Percentiles rank a stretch among this genome's conserved stretches.
These are phyloP conservation scores for Phylloporus sp. DNA, from an alignment of 768 basidiomycete species.

Conservation along the genomic window DNA sequence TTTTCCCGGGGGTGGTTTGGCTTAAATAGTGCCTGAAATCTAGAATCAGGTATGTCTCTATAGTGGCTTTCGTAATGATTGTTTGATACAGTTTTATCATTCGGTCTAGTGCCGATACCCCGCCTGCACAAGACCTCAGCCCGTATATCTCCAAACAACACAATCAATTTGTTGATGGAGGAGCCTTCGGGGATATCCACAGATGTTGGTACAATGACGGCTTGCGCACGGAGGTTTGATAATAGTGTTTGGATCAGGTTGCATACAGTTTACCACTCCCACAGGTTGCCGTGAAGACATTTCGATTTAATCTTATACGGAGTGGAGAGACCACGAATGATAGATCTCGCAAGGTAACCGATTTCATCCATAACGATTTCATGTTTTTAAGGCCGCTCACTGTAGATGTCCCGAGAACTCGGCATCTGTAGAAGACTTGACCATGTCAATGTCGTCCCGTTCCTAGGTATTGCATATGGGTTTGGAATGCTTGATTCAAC, in stretches of 20 bases:
- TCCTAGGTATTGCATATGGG: too few species aligned
- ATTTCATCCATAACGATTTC: neutral
- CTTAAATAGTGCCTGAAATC: too few species aligned
- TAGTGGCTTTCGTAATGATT: too few species aligned
- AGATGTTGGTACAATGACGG: neutral
- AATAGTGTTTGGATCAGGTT: neutral
- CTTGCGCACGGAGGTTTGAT: conserved; percentile 3
- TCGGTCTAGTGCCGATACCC: too few species aligned
- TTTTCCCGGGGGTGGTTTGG: too few species aligned
- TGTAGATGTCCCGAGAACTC: conserved; percentile 26
- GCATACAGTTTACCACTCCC: neutral
- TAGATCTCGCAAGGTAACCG: neutral
- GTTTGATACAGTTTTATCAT: too few species aligned
- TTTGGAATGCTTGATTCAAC: conserved; percentile 21
- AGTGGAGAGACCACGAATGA: neutral
- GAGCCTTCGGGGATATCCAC: too few species aligned
- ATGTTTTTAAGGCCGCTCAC: rapidly evolving
- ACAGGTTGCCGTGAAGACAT: conserved; percentile 23
- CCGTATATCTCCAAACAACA: neutral
- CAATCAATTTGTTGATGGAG: neutral
- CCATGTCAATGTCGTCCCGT: conserved; percentile 26
- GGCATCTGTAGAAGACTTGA: conserved; percentile 26
- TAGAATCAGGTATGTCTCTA: too few species aligned
- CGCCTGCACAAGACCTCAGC: conserved; percentile 8
- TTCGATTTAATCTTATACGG: conserved; percentile 1